These are phyloP conservation scores for Rhizopogon vulgaris DNA, from an alignment of 768 basidiomycete species.

Conservation along the genomic window DNA sequence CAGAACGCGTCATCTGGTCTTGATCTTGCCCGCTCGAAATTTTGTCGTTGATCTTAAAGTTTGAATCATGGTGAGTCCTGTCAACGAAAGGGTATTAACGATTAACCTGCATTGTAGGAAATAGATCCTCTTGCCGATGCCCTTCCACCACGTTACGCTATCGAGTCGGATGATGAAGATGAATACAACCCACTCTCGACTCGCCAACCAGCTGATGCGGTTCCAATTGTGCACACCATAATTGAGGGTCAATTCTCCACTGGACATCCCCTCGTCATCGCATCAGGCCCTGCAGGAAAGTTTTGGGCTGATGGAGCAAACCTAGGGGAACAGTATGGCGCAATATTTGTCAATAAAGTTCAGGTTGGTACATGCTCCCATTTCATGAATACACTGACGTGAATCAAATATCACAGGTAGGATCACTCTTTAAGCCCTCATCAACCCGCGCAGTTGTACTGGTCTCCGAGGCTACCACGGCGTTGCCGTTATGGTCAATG, in stretches of 20 bases:
- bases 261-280: slow-evolving; percentile 34
- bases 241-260: slow-evolving; percentile 31
- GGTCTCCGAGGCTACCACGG: slow-evolving; percentile 44
- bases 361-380: slow-evolving; percentile 31
- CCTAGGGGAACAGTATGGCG: slow-evolving; percentile 47
- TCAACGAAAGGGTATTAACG: not conserved
- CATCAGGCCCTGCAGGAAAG: slow-evolving; percentile 37
- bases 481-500: slow-evolving; percentile 46
- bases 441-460: slow-evolving; percentile 44
- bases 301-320: slow-evolving; percentile 47
- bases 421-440: slow-evolving; percentile 41
- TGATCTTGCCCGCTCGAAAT: not conserved
- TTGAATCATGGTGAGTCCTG: slow-evolving; percentile 2
- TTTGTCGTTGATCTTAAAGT: not conserved
- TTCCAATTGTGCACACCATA: slow-evolving; percentile 25
- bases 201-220: slow-evolving; percentile 6
- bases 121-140: slow-evolving; percentile 50
- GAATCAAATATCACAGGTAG: slow-evolving; percentile 32
- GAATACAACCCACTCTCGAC: slow-evolving; percentile 41
- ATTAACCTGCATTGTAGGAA: slow-evolving; percentile 31
- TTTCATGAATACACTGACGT: not conserved
- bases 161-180: slow-evolving; percentile 69
- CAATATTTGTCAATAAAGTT: slow-evolving; percentile 37
- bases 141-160: slow-evolving; percentile 51
- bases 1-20: not conserved